Evolutionary conservation across 1,284 basidiomycete species (phyloP).

Genomic region (Irpex lacteus): DNA sequence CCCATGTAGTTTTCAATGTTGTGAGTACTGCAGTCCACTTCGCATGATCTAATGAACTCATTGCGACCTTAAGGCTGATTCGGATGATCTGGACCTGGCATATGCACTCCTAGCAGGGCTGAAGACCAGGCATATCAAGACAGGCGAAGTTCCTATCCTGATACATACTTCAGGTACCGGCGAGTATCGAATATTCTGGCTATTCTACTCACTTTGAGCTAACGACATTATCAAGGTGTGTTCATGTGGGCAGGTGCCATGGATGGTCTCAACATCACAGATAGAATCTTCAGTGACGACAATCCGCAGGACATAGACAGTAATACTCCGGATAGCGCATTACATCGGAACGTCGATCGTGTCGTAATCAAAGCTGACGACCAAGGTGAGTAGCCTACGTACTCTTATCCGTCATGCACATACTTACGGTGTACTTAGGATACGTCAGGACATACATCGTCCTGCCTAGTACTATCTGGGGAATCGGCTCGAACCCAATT

Average conservation of each 20-base stretch:
- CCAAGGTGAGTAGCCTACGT: not conserved
- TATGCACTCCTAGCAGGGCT: not conserved
- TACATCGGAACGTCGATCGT: not conserved
- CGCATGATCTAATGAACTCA: not conserved
- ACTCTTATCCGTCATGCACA: too few species aligned
- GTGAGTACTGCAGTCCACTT: not conserved
- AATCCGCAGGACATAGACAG: not conserved
- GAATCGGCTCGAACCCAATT: not conserved
- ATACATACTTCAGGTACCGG: not conserved
- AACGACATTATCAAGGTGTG: not conserved
- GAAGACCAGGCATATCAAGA: not conserved
- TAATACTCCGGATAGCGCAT: not conserved
- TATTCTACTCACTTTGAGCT: not conserved
- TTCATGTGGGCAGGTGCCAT: not conserved
- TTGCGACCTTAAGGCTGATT: not conserved
- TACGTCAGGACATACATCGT: not conserved
- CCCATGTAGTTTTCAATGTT: conserved; percentile 20
- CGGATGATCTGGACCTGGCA: not conserved
- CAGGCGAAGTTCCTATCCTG: not conserved
- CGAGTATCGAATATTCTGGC: not conserved
- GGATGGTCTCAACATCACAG: not conserved
- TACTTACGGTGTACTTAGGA: too few species aligned
- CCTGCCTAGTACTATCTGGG: not conserved
- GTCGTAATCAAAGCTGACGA: not conserved
- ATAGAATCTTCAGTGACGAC: not conserved